Base-by-base conservation (phyloP, 257 asterid species). In the Nicotiana obtusifolia region DNA sequence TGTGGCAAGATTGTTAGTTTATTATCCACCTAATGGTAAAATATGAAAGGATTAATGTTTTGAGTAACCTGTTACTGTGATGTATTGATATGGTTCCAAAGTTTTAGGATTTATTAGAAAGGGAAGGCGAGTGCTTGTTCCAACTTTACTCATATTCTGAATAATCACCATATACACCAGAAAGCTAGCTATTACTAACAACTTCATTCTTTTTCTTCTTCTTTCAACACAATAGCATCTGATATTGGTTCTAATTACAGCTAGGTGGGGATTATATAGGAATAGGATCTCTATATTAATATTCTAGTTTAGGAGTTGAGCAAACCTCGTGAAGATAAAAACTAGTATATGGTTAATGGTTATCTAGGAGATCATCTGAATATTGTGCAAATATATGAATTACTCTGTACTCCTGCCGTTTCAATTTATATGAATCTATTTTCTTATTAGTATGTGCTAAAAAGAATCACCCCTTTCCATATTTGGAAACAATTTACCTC, bases 31-130 rank as follows among this genome's bases (percentile, higher is more conserved):
- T 0, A 52, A n/a, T 11, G 33, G 13, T 41, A 11, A 69, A 19
- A 17, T 35, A 17, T 10, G 66, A 61, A 31, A 10, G 16, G 47
- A 59, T 5, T 7, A 30, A 30, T 30, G 24, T 22, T 31, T 77
- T 60, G 1, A 17, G 24, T 73, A 22, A 85, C 90, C 91, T 82
- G 84, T 83, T 49, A 89, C 69, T 7, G 86, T 85, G 60, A 89
- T 15, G 31, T 80, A 89, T 24, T 82, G 65, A 80, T 83, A 9
- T 33, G 80, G 47, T 81, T 85, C 87, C 19, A 33, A 78, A 56
- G 81, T 59, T 35, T 14, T 83, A 47, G 82, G 47, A 13, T 65
- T 52, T n/a, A 59, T 19, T 62, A 71, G 73, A 41, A 83, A 65
- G 28, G 83, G 84, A 4, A 77, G 83, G 2, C 84, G 65, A 22